Percentiles rank a stretch among this genome's conserved stretches.
These are phyloP conservation scores for Exophiala xenobiotica DNA, from an alignment of 2,329 filamentous ascomycete genomes.

Conservation along the genomic window DNA sequence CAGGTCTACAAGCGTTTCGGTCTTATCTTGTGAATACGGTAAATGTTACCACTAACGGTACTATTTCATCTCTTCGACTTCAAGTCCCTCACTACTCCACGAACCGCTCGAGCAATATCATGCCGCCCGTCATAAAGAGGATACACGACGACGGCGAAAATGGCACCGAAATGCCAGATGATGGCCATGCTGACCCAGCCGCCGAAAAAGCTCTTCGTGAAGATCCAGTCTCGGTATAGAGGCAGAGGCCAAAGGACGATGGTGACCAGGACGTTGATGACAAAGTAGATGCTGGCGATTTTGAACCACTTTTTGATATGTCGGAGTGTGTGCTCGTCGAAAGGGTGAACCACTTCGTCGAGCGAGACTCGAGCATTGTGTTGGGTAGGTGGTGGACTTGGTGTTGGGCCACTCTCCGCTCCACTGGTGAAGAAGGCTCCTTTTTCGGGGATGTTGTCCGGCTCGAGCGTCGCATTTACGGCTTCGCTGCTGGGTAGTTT, in stretches of 20 bases:
- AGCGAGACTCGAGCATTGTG: conserved; percentile 4
- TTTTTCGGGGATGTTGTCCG: conserved; percentile 1
- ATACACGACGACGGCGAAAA: conserved; percentile 26
- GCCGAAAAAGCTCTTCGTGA: conserved; percentile 25
- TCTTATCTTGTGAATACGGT: no score
- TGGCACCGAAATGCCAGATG: conserved; percentile 26
- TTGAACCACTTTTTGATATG: conserved; percentile 28
- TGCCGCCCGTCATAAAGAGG: conserved; percentile 25
- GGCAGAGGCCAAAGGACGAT: conserved; percentile 30
- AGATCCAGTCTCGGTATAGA: conserved; percentile 28
- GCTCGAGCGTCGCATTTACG: conserved; percentile 2
- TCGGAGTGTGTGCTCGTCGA: conserved; percentile 20
- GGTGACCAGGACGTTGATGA: conserved; percentile 28
- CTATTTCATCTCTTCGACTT: background rate
- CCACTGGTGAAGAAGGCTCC: conserved; percentile 7
- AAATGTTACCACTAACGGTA: no score
- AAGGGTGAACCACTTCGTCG: conserved; percentile 27
- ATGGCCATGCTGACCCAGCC: conserved; percentile 27
- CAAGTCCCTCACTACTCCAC: conserved; percentile 13
- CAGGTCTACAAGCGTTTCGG: no score
- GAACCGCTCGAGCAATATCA: conserved; percentile 15
- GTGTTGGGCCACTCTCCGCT: background rate
- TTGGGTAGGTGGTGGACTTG: background rate
- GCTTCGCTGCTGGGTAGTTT: conserved; percentile 15
- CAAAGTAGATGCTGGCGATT: conserved; percentile 29